Evolutionary conservation across 495 filamentous ascomycete species (phyloP), one percentile per base, ranked within the genome.

Genomic region (Podospora comata): DNA sequence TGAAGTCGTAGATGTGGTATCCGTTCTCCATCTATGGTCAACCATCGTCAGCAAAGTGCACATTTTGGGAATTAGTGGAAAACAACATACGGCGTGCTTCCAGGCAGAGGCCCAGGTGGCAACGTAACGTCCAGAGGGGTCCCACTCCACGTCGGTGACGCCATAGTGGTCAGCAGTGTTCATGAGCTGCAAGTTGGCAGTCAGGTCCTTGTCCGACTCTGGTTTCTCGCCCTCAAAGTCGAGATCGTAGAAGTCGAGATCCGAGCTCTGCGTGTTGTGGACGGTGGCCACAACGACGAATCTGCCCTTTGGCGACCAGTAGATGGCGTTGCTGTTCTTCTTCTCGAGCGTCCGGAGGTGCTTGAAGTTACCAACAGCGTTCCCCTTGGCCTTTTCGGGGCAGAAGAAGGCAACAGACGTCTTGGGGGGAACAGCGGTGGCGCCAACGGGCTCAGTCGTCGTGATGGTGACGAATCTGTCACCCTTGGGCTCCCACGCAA

Each of bases 241-340:
- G 70, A 97, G 84, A 72, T 99, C 95, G 85, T 87, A 99, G 83
- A 99, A 99, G 73, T 99, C 95, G 68, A 99, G 87, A 65, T 99
- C 95, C 72, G 92, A 96, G 82, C 86, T 92, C 80, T 96, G 91
- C 76, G 92, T 89, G 67, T 92, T 96, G 82, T 92, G 89, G 16
- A 99, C 91, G 2, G 95, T 95, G 26, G 92, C 95, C 16, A 99
- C 87, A 56, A 97, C 87, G 58, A 97, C 93, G 75, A 99, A 97
- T 19, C 95, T 88, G 18, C 95, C 95, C 83, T 91, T 93, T 16
- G 95, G 95, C n/a, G 92, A 96, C 95, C 95, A 99, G 87, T 97
- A 97, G 75, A 99, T 98, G 64, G 91, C 96, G 75, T 99, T 99
- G 86, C 89, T 96, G 79, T 93, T 99, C 86, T 97, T 97, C 88